Evolutionary conservation across 495 filamentous ascomycete species (phyloP).

Genomic region (Penicillium verhagenii): DNA sequence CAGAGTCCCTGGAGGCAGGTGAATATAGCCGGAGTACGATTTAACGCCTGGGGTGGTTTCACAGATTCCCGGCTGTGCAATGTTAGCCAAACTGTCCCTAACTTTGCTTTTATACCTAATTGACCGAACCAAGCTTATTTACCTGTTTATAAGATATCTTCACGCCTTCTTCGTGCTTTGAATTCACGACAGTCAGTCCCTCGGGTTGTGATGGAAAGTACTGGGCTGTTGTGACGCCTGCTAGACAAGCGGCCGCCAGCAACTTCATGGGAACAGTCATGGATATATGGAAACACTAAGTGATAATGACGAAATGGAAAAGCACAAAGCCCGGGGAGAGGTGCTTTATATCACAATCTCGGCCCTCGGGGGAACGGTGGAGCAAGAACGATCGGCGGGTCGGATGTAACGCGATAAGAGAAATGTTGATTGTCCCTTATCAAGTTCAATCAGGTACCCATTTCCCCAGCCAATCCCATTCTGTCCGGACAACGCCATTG

Average conservation of each 20-base stretch:
- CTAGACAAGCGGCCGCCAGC: constrained; percentile 16
- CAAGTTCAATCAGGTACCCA: too few species aligned
- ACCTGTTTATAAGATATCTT: constrained; percentile 67
- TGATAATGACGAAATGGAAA: neutral
- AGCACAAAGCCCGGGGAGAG: neutral
- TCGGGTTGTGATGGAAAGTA: constrained; percentile 59
- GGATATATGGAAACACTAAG: neutral
- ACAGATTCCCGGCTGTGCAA: constrained; percentile 45
- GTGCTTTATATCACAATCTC: constrained; percentile 2
- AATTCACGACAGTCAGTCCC: constrained; percentile 53
- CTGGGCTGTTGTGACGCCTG: constrained; percentile 25
- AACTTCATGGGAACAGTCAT: neutral
- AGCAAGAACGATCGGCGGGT: too few species aligned
- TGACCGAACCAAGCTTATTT: constrained; percentile 13
- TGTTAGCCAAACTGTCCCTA: constrained; percentile 7
- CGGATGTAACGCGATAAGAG: constrained; percentile 4
- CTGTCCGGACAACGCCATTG: too few species aligned
- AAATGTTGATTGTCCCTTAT: too few species aligned
- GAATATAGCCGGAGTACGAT: constrained; percentile 43
- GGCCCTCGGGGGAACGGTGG: too few species aligned
- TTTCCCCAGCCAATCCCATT: too few species aligned
- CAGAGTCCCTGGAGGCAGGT: constrained; percentile 37
- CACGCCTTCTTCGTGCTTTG: constrained; percentile 57
- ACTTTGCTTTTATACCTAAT: neutral
- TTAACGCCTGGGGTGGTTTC: constrained; percentile 52